Evolutionary conservation across 768 basidiomycete species (phyloP).

Genomic region (Pleurotus ostreatus): DNA sequence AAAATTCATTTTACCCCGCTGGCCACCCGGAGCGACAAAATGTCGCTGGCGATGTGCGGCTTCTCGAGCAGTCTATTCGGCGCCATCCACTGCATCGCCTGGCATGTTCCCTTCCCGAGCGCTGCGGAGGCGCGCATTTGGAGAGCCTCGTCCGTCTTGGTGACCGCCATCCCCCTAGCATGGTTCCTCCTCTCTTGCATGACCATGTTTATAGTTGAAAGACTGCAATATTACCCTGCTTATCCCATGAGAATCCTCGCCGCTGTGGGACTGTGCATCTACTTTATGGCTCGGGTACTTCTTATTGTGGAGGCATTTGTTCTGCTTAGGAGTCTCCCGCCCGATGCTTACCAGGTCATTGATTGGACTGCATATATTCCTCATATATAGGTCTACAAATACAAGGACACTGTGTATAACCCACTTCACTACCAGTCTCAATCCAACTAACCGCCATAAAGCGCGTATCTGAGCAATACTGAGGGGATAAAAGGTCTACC

Average conservation of each 20-base stretch:
- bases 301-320: constrained; percentile 11
- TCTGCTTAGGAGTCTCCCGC: constrained; percentile 9
- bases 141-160: constrained; percentile 15
- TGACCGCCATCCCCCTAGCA: constrained; percentile 8
- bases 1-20: no score
- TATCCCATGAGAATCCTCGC: background rate
- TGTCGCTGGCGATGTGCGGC: background rate
- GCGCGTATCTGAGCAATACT: no score
- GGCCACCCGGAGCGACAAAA: background rate
- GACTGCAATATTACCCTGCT: background rate
- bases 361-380: constrained; percentile 15
- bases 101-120: constrained; percentile 22
- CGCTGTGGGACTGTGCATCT: background rate
- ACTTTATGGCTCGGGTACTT: constrained; percentile 11
- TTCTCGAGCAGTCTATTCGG: constrained; percentile 16
- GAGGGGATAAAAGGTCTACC: no score
- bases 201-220: background rate
- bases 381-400: constrained; percentile 1
- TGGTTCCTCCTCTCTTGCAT: background rate
- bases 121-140: constrained; percentile 17
- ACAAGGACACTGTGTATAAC: no score
- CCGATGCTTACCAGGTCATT: constrained; percentile 10
- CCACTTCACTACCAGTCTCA: no score
- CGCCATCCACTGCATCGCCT: constrained; percentile 21
- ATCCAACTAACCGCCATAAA: no score